These are phyloP conservation scores for Fusarium chlamydosporum DNA, from an alignment of 2,329 filamentous ascomycete species.

Conservation along the genomic window DNA sequence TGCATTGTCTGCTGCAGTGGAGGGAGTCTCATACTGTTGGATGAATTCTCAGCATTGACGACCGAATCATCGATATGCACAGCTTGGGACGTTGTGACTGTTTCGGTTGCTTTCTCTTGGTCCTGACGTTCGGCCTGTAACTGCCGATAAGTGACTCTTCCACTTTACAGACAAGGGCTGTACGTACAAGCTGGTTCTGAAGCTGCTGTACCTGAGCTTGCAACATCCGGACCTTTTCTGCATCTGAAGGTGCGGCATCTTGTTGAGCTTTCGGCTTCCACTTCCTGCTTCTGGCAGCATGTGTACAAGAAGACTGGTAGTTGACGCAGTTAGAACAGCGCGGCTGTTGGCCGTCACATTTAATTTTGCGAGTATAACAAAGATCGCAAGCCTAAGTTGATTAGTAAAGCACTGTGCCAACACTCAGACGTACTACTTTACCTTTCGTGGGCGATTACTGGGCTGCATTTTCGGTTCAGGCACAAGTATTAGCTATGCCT, in stretches of 20 bases:
- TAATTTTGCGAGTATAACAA: conserved; percentile 27
- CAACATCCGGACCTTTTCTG: neutral
- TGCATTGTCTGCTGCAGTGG: conserved; percentile 7
- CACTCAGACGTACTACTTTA: neutral
- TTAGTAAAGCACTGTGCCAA: neutral
- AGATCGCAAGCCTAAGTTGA: conserved; percentile 10
- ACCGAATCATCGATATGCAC: neutral
- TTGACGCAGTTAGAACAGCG: conserved; percentile 21
- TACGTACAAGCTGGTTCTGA: neutral
- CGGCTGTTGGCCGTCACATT: conserved; percentile 15
- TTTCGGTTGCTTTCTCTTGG: rapidly evolving
- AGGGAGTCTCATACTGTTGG: neutral
- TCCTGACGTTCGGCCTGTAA: neutral
- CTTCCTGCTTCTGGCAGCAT: conserved; percentile 5
- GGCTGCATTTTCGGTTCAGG: neutral
- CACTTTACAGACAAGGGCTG: rapidly evolving
- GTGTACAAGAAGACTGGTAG: conserved; percentile 6
- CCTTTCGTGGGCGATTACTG: conserved; percentile 3
- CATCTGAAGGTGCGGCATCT: neutral
- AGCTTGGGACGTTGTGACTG: rapidly evolving
- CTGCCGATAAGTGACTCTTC: rapidly evolving
- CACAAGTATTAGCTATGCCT: rapidly evolving
- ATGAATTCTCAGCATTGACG: neutral
- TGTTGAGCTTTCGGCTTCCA: conserved; percentile 14
- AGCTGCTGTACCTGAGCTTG: conserved; percentile 6